Conservation (phyloP, 441 rosid genomes). For the Hypseocharis bilobata region DNA sequence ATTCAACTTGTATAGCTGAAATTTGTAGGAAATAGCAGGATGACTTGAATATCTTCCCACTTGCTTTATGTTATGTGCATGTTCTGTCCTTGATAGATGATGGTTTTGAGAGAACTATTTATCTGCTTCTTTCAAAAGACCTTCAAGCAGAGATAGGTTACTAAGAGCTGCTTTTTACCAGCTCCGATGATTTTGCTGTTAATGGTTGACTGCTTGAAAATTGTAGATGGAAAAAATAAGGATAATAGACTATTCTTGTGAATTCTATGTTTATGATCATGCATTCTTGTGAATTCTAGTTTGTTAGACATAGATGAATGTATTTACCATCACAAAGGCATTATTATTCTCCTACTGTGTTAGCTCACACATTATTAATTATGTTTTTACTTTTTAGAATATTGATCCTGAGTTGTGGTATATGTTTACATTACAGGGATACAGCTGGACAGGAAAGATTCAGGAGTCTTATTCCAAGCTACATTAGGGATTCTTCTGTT, state of each 20-base stretch:
- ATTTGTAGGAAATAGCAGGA: neutral
- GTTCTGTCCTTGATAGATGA: neutral
- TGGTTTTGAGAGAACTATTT: neutral
- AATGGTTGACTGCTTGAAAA: neutral
- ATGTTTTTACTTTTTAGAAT: neutral
- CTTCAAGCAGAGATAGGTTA: neutral
- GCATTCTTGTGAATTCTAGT: no score
- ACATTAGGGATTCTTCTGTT: slow-evolving; percentile 30
- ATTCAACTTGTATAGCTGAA: neutral
- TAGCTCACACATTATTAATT: neutral
- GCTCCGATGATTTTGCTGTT: neutral
- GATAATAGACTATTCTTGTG: no score
- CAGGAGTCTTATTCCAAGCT: slow-evolving; percentile 31
- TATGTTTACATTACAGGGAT: slow-evolving; percentile 13
- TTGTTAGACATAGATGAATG: no score
- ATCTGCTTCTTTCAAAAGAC: neutral
- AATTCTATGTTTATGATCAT: no score
- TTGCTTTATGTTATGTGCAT: neutral
- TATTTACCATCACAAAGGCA: no score
- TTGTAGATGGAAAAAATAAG: neutral
- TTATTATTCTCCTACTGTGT: no score
- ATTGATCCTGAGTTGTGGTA: neutral
- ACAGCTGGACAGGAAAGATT: slow-evolving; percentile 33
- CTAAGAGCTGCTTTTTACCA: neutral
- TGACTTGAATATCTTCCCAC: neutral